A percentile compares a stretch with the other conserved stretches of the same genome.
Evolutionary conservation across 495 filamentous ascomycete species (phyloP).

Genomic region (Talaromyces nanjingensis): DNA sequence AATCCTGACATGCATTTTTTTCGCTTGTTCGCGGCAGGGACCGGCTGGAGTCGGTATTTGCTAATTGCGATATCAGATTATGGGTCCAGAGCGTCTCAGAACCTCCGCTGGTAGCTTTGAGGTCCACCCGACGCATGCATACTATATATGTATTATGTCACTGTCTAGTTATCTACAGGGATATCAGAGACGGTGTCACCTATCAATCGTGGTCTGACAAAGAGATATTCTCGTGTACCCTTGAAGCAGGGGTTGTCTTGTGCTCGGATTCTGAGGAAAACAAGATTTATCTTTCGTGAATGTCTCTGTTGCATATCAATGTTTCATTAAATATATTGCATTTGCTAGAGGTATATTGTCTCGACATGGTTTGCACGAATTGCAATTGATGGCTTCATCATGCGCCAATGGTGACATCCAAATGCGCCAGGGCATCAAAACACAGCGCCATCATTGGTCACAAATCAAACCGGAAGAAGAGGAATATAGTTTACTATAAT

Average conservation of each 20-base stretch:
- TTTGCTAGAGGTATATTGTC: background rate
- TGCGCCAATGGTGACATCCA: background rate
- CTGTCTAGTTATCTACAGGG: background rate
- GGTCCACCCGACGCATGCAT: background rate
- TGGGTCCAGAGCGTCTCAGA: background rate
- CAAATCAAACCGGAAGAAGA: background rate
- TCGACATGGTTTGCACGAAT: background rate
- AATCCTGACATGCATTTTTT: too few species aligned
- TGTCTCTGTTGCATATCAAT: background rate
- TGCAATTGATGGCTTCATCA: background rate
- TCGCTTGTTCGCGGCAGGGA: conserved; percentile 4
- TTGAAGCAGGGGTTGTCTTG: background rate
- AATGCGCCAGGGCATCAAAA: background rate
- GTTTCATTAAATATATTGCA: background rate
- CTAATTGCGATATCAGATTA: background rate
- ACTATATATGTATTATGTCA: background rate
- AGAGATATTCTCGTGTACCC: background rate
- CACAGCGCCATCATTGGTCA: background rate
- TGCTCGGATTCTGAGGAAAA: background rate
- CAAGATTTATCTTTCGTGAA: background rate
- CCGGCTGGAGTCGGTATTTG: background rate
- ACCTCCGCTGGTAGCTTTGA: background rate
- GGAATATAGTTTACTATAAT: too few species aligned
- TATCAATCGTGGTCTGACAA: background rate
- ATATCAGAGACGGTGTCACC: background rate